Evolutionary conservation across 1,284 basidiomycete genomes (phyloP).

Genomic region (Ganoderma multipileum): DNA sequence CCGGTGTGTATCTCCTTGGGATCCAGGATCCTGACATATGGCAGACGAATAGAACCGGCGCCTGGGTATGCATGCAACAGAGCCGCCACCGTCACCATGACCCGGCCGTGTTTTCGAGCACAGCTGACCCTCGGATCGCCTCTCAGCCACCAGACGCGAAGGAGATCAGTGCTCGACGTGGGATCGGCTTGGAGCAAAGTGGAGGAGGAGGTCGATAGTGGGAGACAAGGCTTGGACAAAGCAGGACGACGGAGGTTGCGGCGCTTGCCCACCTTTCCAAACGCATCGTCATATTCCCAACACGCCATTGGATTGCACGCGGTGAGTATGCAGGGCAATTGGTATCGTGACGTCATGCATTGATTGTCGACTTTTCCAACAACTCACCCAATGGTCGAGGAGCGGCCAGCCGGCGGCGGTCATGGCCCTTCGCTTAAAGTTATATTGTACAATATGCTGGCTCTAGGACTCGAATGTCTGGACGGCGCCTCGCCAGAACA

Average conservation of each 20-base stretch:
- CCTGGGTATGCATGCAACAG: not conserved
- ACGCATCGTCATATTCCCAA: not conserved
- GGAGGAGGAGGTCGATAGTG: not conserved
- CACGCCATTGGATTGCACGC: not conserved
- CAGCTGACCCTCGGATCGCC: not conserved
- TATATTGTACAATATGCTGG: not conserved
- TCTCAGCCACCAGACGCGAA: not conserved
- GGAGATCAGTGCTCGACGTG: not conserved
- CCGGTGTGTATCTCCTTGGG: slow-evolving; percentile 17
- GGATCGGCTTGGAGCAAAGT: not conserved
- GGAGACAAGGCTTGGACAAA: not conserved
- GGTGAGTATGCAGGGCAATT: not conserved
- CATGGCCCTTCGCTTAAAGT: not conserved
- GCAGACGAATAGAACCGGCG: slow-evolving; percentile 12
- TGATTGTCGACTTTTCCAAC: not conserved
- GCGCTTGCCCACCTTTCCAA: not conserved
- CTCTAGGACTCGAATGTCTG: not conserved
- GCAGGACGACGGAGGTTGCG: not conserved
- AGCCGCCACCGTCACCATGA: not conserved
- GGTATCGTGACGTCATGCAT: not conserved
- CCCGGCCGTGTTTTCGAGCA: not conserved
- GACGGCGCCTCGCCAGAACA: not conserved
- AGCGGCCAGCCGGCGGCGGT: not conserved
- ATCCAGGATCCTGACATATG: slow-evolving; percentile 23
- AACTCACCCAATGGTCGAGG: not conserved